phyloP scores from a whole-genome alignment of 1,139 yeast species.

The Arxiozyma slooffiae region DNA sequence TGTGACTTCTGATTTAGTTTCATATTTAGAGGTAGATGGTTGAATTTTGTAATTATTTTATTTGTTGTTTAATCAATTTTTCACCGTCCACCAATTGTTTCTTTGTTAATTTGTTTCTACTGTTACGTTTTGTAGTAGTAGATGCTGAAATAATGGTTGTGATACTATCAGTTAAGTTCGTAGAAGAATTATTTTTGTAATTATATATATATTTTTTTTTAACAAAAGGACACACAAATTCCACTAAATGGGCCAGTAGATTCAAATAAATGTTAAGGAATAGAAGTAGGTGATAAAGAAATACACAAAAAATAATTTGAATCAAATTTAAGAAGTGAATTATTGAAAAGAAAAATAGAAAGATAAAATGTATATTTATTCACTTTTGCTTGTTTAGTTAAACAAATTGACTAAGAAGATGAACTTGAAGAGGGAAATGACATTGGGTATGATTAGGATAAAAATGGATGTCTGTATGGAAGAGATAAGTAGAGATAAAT shows the following conservation, averaged over 20 bases:
- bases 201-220: too few relatives aligned
- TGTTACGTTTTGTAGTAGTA: conserved; percentile 1
- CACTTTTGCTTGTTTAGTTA: conserved; percentile 28
- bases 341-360: too few relatives aligned
- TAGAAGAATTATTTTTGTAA: neutral
- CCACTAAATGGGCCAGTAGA: neutral
- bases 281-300: neutral
- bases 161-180: neutral
- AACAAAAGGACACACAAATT: neutral
- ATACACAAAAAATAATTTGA: neutral
- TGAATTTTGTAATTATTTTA: conserved; percentile 15
- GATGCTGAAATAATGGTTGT: too few relatives aligned
- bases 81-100: conserved; percentile 20
- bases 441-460: conserved; percentile 31
- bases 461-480: conserved; percentile 16
- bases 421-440: conserved; percentile 32
- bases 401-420: conserved; percentile 30
- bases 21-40: conserved; percentile 7
- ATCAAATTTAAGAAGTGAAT: neutral
- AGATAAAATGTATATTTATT: neutral
- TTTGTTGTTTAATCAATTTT: conserved; percentile 20
- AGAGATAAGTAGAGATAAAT: too few relatives aligned
- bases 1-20: conserved; percentile 5
- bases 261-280: neutral
- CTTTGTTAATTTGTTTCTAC: conserved; percentile 14